Percentiles rank a stretch among this genome's conserved stretches.
phyloP scores from a whole-genome alignment of 1,284 basidiomycete species.

The Leccinum idahoense region DNA sequence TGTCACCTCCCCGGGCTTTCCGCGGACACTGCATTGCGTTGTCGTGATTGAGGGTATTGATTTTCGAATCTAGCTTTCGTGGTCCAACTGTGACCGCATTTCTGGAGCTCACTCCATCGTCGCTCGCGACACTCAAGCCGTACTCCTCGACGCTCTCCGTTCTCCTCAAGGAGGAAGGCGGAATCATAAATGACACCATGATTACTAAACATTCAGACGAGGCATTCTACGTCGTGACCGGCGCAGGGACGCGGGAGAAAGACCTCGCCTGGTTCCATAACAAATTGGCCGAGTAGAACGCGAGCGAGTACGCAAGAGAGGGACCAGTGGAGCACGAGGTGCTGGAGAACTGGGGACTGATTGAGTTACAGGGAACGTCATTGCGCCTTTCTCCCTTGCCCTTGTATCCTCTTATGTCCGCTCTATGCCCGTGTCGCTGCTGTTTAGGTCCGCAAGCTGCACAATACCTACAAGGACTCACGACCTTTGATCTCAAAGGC shows the following conservation, averaged over 20 bases:
- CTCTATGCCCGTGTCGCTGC: background rate
- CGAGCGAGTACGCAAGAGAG: conserved; percentile 39
- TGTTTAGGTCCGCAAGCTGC: conserved; percentile 77
- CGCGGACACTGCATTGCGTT: background rate
- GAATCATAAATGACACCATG: conserved; percentile 93
- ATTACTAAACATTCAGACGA: conserved; percentile 79
- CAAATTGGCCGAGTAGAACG: conserved; percentile 76
- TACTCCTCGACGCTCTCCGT: conserved; percentile 84
- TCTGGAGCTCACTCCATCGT: conserved; percentile 82
- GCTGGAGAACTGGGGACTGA: conserved; percentile 80
- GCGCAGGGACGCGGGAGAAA: conserved; percentile 81
- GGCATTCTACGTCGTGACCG: conserved; percentile 93
- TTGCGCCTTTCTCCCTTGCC: background rate
- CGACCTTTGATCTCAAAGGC: conserved; percentile 64
- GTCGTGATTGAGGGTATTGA: background rate
- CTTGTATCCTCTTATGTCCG: background rate
- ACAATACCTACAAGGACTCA: conserved; percentile 70
- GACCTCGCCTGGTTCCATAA: conserved; percentile 78
- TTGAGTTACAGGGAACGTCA: conserved; percentile 80
- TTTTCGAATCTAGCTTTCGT: conserved; percentile 43
- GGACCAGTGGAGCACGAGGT: conserved; percentile 77
- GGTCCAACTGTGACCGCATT: conserved; percentile 74
- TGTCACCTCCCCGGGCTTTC: background rate
- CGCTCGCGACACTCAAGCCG: conserved; percentile 59
- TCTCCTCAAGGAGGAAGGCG: conserved; percentile 82